Conservation (phyloP, 164 flowering plant genomes). For the Vitis rotundifolia region DNA sequence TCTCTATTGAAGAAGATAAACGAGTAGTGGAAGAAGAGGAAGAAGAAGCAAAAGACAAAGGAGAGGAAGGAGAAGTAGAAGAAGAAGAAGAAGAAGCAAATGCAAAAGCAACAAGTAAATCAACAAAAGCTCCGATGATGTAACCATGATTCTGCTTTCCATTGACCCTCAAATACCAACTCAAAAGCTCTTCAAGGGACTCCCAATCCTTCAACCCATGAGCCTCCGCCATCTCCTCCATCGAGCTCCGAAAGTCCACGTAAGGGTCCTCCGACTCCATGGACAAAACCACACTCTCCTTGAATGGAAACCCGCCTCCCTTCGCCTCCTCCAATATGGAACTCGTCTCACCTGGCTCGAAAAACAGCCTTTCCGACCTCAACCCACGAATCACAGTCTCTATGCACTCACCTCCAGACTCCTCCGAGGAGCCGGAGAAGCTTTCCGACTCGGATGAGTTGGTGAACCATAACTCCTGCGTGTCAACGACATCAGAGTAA, state of each 20-base stretch:
- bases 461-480: conserved; percentile 41
- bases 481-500: conserved; percentile 23
- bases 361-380: conserved; percentile 65
- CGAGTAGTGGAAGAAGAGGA: conserved; percentile 25
- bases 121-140: conserved; percentile 79
- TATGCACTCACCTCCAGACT: conserved; percentile 14
- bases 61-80: conserved; percentile 10
- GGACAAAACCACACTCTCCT: conserved; percentile 56
- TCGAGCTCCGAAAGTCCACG: conserved; percentile 68
- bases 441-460: conserved; percentile 38
- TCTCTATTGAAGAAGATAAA: conserved; percentile 26
- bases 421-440: conserved; percentile 36
- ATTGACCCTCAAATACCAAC: conserved; percentile 72
- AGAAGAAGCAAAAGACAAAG: conserved; percentile 15
- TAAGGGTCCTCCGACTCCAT: conserved; percentile 77
- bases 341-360: conserved; percentile 60
- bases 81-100: conserved; percentile 17
- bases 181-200: conserved; percentile 60
- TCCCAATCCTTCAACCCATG: conserved; percentile 72
- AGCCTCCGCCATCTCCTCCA: conserved; percentile 90
- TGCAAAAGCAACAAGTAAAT: conserved; percentile 54
- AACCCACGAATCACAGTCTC: conserved; percentile 51
- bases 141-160: conserved; percentile 60
- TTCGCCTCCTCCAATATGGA: conserved; percentile 52
- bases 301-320: conserved; percentile 25